Evolutionary conservation across 2,329 filamentous ascomycete species (phyloP), one percentile per base, ranked within the genome.

Genomic region (Alternaria viburni): DNA sequence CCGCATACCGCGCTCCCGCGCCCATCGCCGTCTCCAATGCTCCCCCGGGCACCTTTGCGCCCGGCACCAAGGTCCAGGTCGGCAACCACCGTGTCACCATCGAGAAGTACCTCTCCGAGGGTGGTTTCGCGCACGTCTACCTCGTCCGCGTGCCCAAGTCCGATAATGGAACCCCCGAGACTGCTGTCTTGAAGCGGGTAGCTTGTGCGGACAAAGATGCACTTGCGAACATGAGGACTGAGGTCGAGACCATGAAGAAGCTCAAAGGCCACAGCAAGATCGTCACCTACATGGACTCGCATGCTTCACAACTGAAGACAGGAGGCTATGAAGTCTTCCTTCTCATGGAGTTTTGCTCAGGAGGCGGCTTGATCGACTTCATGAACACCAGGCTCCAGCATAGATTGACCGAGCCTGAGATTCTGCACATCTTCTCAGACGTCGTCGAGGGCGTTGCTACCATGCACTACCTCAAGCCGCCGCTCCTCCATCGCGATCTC

Each of bases 171-270:
- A 91, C 92, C 66, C 90, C 91, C 68, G 91, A 96, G 72, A 85
- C 89, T 73, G 93, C 93, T 12, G 94, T 97, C 52, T 85, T 97
- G 76, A 97, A 99, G 86, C 87, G 96, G 77, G 96, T 99, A 62
- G 96, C 96, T 36, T 96, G 98, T 56, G 93, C 96, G 30, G 96
- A 99, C 82, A 97, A 97, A 86, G 92, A 97, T 69, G 89, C 95
- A 62, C 85, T 99, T 82, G 92, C 93, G 67, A 94, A 92, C 81
- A 98, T 99, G 96, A 90, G 96, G 80, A 98, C 90, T 70, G 96
- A 99, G 85, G 96, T 99, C 72, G 96, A 99, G 84, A 99, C 96
- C 13, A 99, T 99, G 96, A 99, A 99, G 89, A 94, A 96, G 82
- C 87, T 99, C 74, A 97, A 97, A 85, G 96, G 96, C 61, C 96